Conservation (phyloP, 805 yeast genomes). For the Lachancea meyersii region DNA sequence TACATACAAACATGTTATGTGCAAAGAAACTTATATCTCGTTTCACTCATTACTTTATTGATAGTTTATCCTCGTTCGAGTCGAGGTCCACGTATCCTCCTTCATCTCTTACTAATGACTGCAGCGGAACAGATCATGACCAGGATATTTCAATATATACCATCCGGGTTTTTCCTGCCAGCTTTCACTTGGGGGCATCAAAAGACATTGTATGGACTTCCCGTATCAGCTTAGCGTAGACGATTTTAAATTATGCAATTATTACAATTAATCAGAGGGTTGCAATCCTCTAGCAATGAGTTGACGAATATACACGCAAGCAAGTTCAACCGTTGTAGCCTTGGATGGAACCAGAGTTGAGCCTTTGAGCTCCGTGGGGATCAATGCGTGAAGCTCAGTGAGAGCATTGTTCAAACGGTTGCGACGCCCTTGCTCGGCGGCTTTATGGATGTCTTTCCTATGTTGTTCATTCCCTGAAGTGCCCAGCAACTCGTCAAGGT, state of each 20-base stretch:
- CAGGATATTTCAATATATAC: too few species aligned
- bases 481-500: conserved; percentile 7
- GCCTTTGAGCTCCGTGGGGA: conserved; percentile 58
- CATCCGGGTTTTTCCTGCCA: too few species aligned
- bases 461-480: conserved; percentile 9
- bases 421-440: conserved; percentile 94
- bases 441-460: conserved; percentile 51
- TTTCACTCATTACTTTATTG: too few species aligned
- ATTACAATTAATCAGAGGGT: neutral
- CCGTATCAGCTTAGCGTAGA: neutral
- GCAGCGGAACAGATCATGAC: too few species aligned
- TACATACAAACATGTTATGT: too few species aligned
- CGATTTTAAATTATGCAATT: neutral
- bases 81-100: too few species aligned
- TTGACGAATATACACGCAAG: conserved; percentile 58
- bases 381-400: conserved; percentile 58
- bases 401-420: conserved; percentile 88
- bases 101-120: too few species aligned
- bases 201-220: too few species aligned
- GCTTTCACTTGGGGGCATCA: too few species aligned
- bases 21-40: too few species aligned
- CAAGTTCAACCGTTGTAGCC: conserved; percentile 92
- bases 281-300: conserved; percentile 21
- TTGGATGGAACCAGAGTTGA: conserved; percentile 68
- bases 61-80: too few species aligned